These are phyloP conservation scores for Ophiostoma quercus DNA, from an alignment of 2,329 filamentous ascomycete genomes.

Conservation along the genomic window DNA sequence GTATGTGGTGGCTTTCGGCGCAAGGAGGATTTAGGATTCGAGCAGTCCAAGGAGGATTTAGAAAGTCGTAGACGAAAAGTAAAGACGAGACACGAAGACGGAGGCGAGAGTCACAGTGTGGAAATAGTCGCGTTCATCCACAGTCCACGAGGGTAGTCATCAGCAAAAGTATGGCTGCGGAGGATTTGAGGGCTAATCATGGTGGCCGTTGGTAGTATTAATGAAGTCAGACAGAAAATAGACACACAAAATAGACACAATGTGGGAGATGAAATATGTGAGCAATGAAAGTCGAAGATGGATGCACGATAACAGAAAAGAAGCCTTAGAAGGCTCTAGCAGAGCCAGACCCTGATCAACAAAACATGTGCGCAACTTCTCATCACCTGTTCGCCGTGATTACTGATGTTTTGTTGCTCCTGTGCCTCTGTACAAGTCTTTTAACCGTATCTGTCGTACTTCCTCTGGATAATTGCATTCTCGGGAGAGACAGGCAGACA, in stretches of 20 bases:
- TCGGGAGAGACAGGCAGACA: background rate
- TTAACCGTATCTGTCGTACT: too few relatives aligned
- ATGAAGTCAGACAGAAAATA: background rate
- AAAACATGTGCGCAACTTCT: background rate
- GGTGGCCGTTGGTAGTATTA: background rate
- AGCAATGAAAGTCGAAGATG: background rate
- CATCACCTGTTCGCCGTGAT: background rate
- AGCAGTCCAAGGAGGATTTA: background rate
- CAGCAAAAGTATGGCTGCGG: background rate
- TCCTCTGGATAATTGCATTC: background rate
- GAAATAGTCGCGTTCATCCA: background rate
- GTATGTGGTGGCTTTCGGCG: background rate
- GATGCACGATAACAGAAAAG: background rate
- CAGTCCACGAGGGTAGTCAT: constrained; percentile 6
- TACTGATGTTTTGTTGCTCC: background rate
- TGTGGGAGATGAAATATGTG: background rate
- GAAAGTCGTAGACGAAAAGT: background rate
- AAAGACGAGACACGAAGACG: background rate
- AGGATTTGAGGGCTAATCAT: background rate
- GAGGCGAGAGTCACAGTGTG: background rate
- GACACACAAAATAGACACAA: background rate
- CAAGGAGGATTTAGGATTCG: background rate
- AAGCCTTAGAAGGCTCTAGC: background rate
- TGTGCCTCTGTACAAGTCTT: background rate
- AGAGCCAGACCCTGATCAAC: background rate